Evolutionary conservation across 2,329 filamentous ascomycete species (phyloP).

Genomic region (Trichothecium roseum): DNA sequence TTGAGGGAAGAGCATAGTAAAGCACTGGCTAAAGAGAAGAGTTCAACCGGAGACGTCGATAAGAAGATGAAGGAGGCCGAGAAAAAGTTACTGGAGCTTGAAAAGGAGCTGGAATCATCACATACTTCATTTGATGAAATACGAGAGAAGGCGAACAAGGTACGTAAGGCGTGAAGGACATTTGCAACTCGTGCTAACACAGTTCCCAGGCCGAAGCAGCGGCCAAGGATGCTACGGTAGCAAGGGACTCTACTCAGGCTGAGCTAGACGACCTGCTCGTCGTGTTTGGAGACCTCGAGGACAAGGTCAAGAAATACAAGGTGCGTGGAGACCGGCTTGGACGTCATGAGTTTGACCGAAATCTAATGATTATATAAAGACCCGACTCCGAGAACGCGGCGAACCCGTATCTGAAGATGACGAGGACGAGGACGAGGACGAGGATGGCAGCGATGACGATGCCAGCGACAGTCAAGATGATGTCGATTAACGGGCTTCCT

Average conservation of each 20-base stretch:
- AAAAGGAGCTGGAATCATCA: constrained; percentile 14
- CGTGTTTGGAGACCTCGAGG: constrained; percentile 71
- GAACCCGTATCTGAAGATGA: constrained; percentile 69
- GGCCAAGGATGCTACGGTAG: constrained; percentile 40
- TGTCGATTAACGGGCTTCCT: constrained; percentile 3
- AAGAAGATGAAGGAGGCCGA: constrained; percentile 19
- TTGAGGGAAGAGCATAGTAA: constrained; percentile 28
- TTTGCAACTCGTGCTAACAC: not conserved
- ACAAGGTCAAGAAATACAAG: constrained; percentile 67
- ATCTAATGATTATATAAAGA: constrained; percentile 20
- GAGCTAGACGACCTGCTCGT: constrained; percentile 75
- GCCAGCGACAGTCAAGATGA: constrained; percentile 20
- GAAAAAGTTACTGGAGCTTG: constrained; percentile 13
- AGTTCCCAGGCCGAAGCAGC: constrained; percentile 18
- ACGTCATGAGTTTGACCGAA: not conserved
- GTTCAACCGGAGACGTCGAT: constrained; percentile 23
- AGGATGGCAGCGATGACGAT: constrained; percentile 43
- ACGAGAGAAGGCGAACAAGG: constrained; percentile 13
- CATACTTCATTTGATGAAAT: constrained; percentile 9
- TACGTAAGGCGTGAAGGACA: constrained; percentile 6
- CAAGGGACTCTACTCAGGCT: constrained; percentile 53
- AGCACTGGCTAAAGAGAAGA: constrained; percentile 26
- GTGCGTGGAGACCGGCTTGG: constrained; percentile 27
- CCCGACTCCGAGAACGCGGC: constrained; percentile 54
- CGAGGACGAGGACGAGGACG: constrained; percentile 50